Evolutionary conservation across 2,329 filamentous ascomycete genomes (phyloP).

Genomic region (Colletotrichum sansevieriae): DNA sequence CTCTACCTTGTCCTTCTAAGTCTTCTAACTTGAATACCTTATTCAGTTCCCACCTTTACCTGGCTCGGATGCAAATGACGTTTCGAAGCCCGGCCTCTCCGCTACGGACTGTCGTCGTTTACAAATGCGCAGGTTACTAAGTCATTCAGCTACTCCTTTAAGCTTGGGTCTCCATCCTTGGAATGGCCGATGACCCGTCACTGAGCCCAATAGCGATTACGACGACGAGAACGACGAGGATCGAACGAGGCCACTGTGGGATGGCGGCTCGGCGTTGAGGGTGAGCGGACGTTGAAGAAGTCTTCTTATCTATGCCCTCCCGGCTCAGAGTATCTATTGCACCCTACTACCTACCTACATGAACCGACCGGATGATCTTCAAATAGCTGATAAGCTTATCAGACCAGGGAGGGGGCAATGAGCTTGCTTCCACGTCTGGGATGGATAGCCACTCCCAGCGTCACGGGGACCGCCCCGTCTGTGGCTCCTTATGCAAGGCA

Average conservation of each 20-base stretch:
- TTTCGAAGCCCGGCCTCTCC: neutral
- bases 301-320: constrained; percentile 22
- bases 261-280: neutral
- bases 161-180: neutral
- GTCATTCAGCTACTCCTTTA: neutral
- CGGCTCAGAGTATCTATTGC: neutral
- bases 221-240: neutral
- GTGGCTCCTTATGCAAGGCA: constrained; percentile 39
- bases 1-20: too few species aligned
- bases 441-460: constrained; percentile 16
- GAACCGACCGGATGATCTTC: constrained; percentile 20
- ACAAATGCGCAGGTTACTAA: neutral
- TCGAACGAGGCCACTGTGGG: too few species aligned
- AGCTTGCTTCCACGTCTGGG: constrained; percentile 12
- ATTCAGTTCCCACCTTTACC: neutral
- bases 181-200: neutral
- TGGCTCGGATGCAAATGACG: constrained; percentile 1
- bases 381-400: constrained; percentile 38
- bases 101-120: neutral
- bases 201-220: neutral
- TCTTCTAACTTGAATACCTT: too few species aligned
- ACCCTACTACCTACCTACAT: neutral
- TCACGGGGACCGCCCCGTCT: constrained; percentile 32
- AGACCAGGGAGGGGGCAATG: constrained; percentile 8
- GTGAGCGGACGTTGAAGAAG: neutral